Evolutionary conservation across 441 rosid species (phyloP), one percentile per base, ranked within the genome.

Genomic region (Isatis lusitanica): DNA sequence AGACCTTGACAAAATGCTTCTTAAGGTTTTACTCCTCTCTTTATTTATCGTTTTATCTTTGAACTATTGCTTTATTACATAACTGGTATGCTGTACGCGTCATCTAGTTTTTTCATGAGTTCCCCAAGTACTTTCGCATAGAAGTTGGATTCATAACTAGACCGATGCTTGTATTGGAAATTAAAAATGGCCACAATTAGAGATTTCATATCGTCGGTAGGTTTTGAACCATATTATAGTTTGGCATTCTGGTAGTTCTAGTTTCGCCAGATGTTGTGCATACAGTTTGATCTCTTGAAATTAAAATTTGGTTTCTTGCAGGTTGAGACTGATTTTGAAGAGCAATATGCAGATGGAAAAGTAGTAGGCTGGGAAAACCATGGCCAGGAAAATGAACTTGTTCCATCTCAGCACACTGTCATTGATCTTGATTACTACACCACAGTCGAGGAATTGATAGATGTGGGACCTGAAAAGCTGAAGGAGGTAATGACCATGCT

Each of bases 371-470:
- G 96, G 98, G 91, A 84, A 70, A 81, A 79, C 58, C 83, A 53
- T 52, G 74, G 52, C 66, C 82, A 77, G 78, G 96, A 86, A 83
- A 93, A 83, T 75, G 98, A 86, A 40, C 81, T 79, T 68, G 66
- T 66, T 76, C 64, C 80, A 24, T 56, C 80, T 57, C 85, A 83
- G 70, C 85, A 75, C 58, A 68, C 79, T 9, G 68, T 81, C 68
- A 82, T 93, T 68, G 96, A 96, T 84, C 97, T 96, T 75, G 97
- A 92, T 78, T 91, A 84, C 84, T 93, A 96, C 82, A 84, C 90
- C 74, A 83, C 97, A 18, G 88, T 88, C 47, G 99, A 92, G 79
- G 99, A 93, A 80, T 81, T 96, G 74, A 60, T 86, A 81, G 96
- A 90, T 69, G 89, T 93, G 39, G 99, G 98, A 76, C 88, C 97